A percentile compares a stretch with the other conserved stretches of the same genome.
phyloP scores from a whole-genome alignment of 768 basidiomycete species.

The Candolleomyces eurysporus region DNA sequence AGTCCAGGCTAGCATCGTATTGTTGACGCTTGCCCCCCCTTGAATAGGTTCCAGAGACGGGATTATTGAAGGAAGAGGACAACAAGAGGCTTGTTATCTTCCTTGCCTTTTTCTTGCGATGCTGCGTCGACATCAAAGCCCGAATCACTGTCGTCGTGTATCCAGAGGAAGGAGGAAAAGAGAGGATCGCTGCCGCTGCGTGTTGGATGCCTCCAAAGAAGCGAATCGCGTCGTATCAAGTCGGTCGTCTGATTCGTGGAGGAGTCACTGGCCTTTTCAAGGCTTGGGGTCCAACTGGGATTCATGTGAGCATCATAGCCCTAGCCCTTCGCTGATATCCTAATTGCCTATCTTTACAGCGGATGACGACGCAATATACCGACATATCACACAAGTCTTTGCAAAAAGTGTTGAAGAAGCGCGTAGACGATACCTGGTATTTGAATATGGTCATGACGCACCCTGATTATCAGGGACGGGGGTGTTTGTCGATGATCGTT shows the following conservation, averaged over 20 bases:
- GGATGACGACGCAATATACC: conserved; percentile 10
- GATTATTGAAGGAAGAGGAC: conserved; percentile 11
- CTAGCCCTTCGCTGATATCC: neutral
- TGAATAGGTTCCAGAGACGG: conserved; percentile 16
- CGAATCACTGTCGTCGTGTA: conserved; percentile 25
- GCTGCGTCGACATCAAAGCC: conserved; percentile 19
- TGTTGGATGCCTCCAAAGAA: conserved; percentile 26
- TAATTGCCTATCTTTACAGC: neutral
- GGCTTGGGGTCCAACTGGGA: conserved; percentile 18
- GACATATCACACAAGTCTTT: conserved; percentile 21
- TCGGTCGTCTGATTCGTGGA: conserved; percentile 16
- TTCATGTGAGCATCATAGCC: conserved; percentile 14
- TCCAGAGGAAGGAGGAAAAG: conserved; percentile 10
- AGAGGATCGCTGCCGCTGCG: conserved; percentile 22
- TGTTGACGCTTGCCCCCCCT: neutral
- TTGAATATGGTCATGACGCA: conserved; percentile 24
- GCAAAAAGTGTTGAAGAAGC: conserved; percentile 12
- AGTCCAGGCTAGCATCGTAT: neutral
- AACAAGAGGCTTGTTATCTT: conserved; percentile 14
- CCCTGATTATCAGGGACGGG: conserved; percentile 27
- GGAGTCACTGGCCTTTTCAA: conserved; percentile 17
- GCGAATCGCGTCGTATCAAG: conserved; percentile 19
- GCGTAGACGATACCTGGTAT: conserved; percentile 27
- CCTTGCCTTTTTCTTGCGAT: conserved; percentile 16
- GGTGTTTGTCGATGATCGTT: conserved; percentile 26